phyloP scores from a whole-genome alignment of 306 rosid genomes.

The Medicago truncatula region DNA sequence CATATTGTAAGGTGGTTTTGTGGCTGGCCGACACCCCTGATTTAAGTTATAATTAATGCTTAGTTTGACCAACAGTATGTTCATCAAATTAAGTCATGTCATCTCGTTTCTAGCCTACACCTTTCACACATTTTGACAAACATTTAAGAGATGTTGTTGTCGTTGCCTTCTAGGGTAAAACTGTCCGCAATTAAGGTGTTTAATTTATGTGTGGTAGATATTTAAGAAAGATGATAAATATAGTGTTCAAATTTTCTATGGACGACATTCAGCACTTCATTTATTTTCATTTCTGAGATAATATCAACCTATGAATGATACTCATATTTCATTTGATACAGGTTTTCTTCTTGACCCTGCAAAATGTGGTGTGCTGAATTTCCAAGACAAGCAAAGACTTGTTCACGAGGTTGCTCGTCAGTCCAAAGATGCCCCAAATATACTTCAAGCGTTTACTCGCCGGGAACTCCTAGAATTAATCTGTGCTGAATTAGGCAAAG shows the following conservation, averaged over 20 bases:
- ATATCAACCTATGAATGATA: slow-evolving; percentile 24
- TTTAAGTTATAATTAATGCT: background rate
- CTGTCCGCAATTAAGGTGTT: slow-evolving; percentile 12
- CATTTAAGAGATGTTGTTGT: slow-evolving; percentile 1
- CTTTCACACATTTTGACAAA: background rate
- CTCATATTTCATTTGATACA: slow-evolving; percentile 41
- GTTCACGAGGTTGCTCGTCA: slow-evolving; percentile 69
- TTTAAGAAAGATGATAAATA: slow-evolving; percentile 36
- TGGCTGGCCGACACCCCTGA: background rate
- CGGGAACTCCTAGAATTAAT: slow-evolving; percentile 82
- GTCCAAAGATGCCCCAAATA: slow-evolving; percentile 69
- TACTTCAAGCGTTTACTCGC: slow-evolving; percentile 78
- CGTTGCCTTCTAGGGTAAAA: background rate
- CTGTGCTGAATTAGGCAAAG: slow-evolving; percentile 88
- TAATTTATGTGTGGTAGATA: slow-evolving; percentile 17
- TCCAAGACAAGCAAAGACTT: slow-evolving; percentile 71
- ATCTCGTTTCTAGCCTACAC: slow-evolving; percentile 17
- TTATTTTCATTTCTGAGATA: background rate
- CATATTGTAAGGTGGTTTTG: background rate
- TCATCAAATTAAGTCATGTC: background rate
- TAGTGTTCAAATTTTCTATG: slow-evolving; percentile 26
- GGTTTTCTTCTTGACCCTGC: slow-evolving; percentile 71
- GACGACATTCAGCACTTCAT: slow-evolving; percentile 12
- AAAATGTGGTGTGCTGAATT: slow-evolving; percentile 61
- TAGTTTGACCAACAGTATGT: too few relatives aligned